A percentile compares a stretch with the other conserved stretches of the same genome.
Conservation (phyloP, 345 rosid species). For the Gossypium stocksii region DNA sequence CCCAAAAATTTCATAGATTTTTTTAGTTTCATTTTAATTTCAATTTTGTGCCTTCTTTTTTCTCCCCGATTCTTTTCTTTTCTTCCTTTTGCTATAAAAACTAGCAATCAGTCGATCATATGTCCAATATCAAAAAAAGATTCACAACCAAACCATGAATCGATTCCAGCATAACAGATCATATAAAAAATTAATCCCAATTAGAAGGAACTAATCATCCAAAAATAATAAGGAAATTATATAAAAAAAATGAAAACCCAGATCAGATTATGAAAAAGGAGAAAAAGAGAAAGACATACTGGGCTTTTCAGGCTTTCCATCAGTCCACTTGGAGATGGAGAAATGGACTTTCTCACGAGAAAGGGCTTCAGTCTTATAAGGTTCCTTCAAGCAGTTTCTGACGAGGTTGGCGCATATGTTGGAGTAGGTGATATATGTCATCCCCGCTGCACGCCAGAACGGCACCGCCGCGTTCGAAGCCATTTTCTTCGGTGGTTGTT, state of each 20-base stretch:
- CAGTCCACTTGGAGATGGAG: conserved; percentile 57
- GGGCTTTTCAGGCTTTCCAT: conserved; percentile 68
- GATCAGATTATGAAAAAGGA: neutral
- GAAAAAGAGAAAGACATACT: conserved; percentile 28
- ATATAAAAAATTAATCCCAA: too few species aligned
- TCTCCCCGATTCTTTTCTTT: neutral
- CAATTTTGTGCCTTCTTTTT: neutral
- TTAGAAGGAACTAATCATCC: neutral
- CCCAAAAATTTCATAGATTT: neutral
- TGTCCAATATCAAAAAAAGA: neutral
- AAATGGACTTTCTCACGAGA: conserved; percentile 83
- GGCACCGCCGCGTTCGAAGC: conserved; percentile 81
- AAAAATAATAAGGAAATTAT: neutral
- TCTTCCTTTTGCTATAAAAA: neutral
- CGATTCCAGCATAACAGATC: neutral
- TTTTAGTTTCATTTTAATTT: neutral
- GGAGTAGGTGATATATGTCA: conserved; percentile 71
- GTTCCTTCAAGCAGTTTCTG: conserved; percentile 81
- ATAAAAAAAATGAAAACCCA: neutral
- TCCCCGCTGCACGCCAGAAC: conserved; percentile 89
- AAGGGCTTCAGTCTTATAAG: conserved; percentile 53
- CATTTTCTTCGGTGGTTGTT: conserved; percentile 31
- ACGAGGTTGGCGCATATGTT: conserved; percentile 76
- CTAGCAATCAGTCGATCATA: neutral
- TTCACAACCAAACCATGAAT: neutral